These are phyloP conservation scores for Porcisia deanei DNA, from an alignment of 208 protist species.

Conservation along the genomic window DNA sequence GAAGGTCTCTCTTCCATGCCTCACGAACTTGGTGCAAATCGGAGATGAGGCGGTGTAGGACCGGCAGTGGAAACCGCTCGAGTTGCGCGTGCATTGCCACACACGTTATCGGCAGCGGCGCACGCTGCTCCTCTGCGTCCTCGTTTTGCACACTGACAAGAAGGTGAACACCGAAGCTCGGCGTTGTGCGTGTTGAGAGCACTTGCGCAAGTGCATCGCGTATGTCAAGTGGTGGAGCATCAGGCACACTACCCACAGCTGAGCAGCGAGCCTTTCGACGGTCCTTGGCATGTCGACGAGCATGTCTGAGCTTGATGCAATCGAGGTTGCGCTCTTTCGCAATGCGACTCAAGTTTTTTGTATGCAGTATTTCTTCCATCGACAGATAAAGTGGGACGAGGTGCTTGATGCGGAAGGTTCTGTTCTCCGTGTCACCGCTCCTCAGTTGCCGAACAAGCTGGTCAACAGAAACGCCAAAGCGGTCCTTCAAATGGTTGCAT, in stretches of 20 bases:
- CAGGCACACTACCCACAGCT: background rate
- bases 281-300: no score
- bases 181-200: slow-evolving; percentile 4
- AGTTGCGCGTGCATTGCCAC: slow-evolving; percentile 16
- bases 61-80: slow-evolving; percentile 23
- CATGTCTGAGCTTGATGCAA: accelerated
- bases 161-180: slow-evolving; percentile 28
- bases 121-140: background rate
- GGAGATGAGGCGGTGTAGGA: slow-evolving; percentile 21
- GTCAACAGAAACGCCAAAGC: background rate
- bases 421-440: slow-evolving; percentile 8
- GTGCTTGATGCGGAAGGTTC: slow-evolving; percentile 13
- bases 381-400: slow-evolving; percentile 6
- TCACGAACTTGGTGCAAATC: slow-evolving; percentile 17
- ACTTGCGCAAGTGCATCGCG: slow-evolving; percentile 8
- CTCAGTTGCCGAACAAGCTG: background rate
- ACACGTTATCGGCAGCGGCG: background rate
- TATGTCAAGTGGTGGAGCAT: background rate
- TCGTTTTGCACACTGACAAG: slow-evolving; percentile 18
- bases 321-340: slow-evolving; percentile 15
- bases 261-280: no score
- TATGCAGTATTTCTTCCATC: slow-evolving; percentile 5
- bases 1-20: slow-evolving; percentile 25
- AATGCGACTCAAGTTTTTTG: background rate
- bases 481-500: background rate